Conservation (phyloP, 2,329 filamentous ascomycete genomes). For the Cercospora zeae-maydis region DNA sequence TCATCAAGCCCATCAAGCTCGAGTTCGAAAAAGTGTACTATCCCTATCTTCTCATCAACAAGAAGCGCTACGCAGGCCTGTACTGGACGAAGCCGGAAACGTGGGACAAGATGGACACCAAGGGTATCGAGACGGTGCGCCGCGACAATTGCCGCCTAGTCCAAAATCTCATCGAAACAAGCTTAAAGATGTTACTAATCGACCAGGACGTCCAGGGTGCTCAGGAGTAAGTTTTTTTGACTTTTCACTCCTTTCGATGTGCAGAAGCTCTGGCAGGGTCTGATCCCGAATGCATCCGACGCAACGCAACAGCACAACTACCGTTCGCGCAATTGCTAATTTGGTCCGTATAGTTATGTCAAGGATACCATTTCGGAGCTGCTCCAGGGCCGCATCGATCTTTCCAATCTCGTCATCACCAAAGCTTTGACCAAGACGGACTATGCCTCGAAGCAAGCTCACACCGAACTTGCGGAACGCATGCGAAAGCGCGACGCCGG, state of each 20-base stretch:
- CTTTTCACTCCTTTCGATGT: neutral
- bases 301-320: neutral
- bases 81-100: slow-evolving; percentile 95
- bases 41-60: slow-evolving; percentile 97
- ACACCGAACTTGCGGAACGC: slow-evolving; percentile 88
- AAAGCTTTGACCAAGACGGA: slow-evolving; percentile 90
- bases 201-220: slow-evolving; percentile 86
- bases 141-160: slow-evolving; percentile 94
- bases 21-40: slow-evolving; percentile 99
- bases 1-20: slow-evolving; percentile 94
- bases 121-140: slow-evolving; percentile 96
- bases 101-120: slow-evolving; percentile 99
- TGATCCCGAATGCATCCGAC: slow-evolving; percentile 15
- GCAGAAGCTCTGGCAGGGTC: neutral
- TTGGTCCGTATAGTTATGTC: slow-evolving; percentile 65
- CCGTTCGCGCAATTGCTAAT: slow-evolving; percentile 38
- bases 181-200: slow-evolving; percentile 90
- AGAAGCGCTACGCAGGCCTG: slow-evolving; percentile 96
- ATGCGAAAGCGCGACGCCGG: slow-evolving; percentile 97
- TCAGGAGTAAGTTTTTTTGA: slow-evolving; percentile 68
- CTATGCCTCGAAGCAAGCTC: slow-evolving; percentile 89
- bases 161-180: slow-evolving; percentile 96
- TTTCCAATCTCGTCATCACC: slow-evolving; percentile 98
- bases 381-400: slow-evolving; percentile 95
- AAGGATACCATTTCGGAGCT: slow-evolving; percentile 94